A percentile compares a stretch with the other conserved stretches of the same genome.
Conservation (phyloP, 768 basidiomycete genomes). For the Lyophyllum shimeji region DNA sequence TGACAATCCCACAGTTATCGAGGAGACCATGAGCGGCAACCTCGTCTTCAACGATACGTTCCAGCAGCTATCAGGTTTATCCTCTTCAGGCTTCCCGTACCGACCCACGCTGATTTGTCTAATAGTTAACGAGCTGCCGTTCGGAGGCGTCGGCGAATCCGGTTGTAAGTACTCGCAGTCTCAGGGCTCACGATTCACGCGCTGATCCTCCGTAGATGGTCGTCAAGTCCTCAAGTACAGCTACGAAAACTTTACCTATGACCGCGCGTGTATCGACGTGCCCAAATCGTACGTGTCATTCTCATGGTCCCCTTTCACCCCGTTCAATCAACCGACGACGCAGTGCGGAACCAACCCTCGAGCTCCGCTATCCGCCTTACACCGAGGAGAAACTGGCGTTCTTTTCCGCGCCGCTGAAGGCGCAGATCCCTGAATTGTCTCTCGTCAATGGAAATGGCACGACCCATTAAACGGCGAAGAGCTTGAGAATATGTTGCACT, state of each 20-base stretch:
- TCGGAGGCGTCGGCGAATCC: constrained; percentile 60
- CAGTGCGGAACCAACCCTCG: constrained; percentile 41
- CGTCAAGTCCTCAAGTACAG: constrained; percentile 50
- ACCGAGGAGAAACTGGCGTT: constrained; percentile 34
- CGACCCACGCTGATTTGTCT: constrained; percentile 1
- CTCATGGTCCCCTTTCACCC: neutral
- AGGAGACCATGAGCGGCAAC: constrained; percentile 55
- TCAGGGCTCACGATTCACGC: neutral
- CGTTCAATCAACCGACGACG: neutral
- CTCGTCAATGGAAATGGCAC: neutral
- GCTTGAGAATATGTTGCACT: neutral
- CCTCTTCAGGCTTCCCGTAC: constrained; percentile 12
- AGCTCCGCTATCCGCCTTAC: constrained; percentile 53
- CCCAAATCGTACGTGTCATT: constrained; percentile 45
- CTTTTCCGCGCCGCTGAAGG: constrained; percentile 22
- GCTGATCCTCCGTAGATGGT: constrained; percentile 43
- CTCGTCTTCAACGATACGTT: constrained; percentile 62
- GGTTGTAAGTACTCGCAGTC: constrained; percentile 46
- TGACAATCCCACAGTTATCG: constrained; percentile 45
- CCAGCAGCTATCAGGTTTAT: constrained; percentile 51
- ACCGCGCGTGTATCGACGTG: constrained; percentile 46
- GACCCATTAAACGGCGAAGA: neutral
- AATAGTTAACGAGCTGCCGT: constrained; percentile 38
- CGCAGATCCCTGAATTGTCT: constrained; percentile 22
- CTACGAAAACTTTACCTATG: constrained; percentile 55